phyloP scores from a whole-genome alignment of 805 yeast species.

The Kluyveromyces nonfermentans region DNA sequence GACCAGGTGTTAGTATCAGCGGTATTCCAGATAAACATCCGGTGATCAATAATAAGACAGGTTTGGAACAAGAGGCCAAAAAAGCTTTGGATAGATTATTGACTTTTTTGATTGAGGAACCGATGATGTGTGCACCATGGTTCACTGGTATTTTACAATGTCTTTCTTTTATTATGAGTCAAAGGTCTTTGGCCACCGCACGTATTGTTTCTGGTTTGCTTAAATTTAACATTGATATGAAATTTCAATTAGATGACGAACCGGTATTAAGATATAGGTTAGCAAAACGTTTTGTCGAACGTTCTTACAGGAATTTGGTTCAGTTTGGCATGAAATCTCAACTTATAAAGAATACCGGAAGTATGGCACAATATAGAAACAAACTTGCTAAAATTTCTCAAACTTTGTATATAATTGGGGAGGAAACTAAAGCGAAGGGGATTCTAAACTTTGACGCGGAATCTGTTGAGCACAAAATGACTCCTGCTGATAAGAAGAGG shows the following conservation, averaged over 20 bases:
- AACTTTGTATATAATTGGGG: slow-evolving; percentile 27
- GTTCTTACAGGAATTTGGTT: slow-evolving; percentile 40
- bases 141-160: slow-evolving; percentile 64
- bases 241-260: slow-evolving; percentile 38
- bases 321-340: slow-evolving; percentile 33
- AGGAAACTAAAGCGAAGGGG: slow-evolving; percentile 29
- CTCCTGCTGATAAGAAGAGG: slow-evolving; percentile 17
- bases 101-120: slow-evolving; percentile 43
- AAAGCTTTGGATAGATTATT: slow-evolving; percentile 59
- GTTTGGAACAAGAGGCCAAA: slow-evolving; percentile 63
- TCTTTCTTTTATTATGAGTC: slow-evolving; percentile 50
- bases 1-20: slow-evolving; percentile 33
- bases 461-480: slow-evolving; percentile 19
- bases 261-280: slow-evolving; percentile 38
- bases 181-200: slow-evolving; percentile 50
- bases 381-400: slow-evolving; percentile 27
- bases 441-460: slow-evolving; percentile 20
- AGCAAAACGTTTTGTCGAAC: slow-evolving; percentile 52
- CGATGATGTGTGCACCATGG: slow-evolving; percentile 45
- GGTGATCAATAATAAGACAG: slow-evolving; percentile 39
- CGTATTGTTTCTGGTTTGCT: slow-evolving; percentile 52
- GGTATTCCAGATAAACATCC: slow-evolving; percentile 53
- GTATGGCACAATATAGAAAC: slow-evolving; percentile 16
- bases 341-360: slow-evolving; percentile 21
- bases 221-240: slow-evolving; percentile 50